These are phyloP conservation scores for Paramecium biaurelia DNA, from an alignment of 73 alveolate species.

Conservation along the genomic window DNA sequence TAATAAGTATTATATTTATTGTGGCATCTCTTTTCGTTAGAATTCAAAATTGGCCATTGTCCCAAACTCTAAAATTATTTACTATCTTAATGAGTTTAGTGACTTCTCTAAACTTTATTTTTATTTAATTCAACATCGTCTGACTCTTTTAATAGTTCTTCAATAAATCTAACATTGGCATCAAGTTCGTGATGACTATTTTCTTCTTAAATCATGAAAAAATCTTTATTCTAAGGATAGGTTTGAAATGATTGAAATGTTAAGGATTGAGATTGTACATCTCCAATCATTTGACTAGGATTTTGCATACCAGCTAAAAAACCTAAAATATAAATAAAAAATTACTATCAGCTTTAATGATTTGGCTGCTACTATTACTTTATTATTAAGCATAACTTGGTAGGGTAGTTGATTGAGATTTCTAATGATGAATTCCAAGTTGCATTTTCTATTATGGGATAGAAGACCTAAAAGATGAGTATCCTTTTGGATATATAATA, in stretches of 20 bases:
- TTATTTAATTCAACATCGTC: constrained; percentile 10
- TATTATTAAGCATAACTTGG: constrained; percentile 18
- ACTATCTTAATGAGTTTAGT: neutral
- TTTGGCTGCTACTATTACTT: neutral
- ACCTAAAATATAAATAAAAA: neutral
- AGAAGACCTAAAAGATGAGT: neutral
- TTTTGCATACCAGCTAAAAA: constrained; percentile 51
- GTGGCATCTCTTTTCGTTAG: neutral
- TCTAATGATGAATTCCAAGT: constrained; percentile 1
- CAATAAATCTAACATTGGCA: constrained; percentile 59
- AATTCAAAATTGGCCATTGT: neutral
- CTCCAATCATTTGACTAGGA: neutral
- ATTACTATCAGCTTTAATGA: constrained; percentile 45
- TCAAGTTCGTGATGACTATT: constrained; percentile 56
- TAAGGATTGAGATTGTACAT: constrained; percentile 12
- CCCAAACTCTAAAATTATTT: constrained; percentile 23
- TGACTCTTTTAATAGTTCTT: constrained; percentile 58
- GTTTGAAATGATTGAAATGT: constrained; percentile 56
- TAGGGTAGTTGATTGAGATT: constrained; percentile 36
- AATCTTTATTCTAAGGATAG: constrained; percentile 50
- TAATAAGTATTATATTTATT: constrained; percentile 25
- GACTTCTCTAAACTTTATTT: neutral
- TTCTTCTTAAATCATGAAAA: constrained; percentile 58
- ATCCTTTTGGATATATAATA: constrained; percentile 47
- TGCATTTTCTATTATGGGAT: neutral